These are phyloP conservation scores for Lyophyllum shimeji DNA, from an alignment of 768 basidiomycete genomes.

Conservation along the genomic window DNA sequence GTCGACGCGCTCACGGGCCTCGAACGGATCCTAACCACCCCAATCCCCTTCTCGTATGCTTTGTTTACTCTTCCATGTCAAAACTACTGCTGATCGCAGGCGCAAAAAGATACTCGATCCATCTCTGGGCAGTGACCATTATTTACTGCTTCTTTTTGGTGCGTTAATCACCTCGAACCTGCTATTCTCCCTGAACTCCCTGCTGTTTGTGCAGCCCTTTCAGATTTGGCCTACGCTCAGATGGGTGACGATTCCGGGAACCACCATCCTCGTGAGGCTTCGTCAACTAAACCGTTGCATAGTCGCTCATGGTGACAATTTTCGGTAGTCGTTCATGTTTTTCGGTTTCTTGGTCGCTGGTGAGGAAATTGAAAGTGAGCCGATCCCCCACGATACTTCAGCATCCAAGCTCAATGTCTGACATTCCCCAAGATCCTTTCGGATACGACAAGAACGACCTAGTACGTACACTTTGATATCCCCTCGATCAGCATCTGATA, in stretches of 20 bases:
- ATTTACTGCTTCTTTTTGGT: slow-evolving; percentile 64
- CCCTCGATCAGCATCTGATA: not conserved
- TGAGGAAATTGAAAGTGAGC: slow-evolving; percentile 72
- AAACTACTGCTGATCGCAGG: not conserved
- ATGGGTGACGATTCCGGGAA: slow-evolving; percentile 69
- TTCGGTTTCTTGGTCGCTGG: slow-evolving; percentile 75
- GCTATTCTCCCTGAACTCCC: not conserved
- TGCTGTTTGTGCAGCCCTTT: slow-evolving; percentile 47
- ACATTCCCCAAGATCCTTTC: slow-evolving; percentile 38
- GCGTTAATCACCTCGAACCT: slow-evolving; percentile 14
- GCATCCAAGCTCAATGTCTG: not conserved
- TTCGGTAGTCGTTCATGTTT: slow-evolving; percentile 58
- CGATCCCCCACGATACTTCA: too few relatives aligned
- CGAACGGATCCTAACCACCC: slow-evolving; percentile 73
- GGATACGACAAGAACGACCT: slow-evolving; percentile 77
- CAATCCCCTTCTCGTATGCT: slow-evolving; percentile 72
- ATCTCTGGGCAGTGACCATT: slow-evolving; percentile 64
- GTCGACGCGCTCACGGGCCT: slow-evolving; percentile 68
- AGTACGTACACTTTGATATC: slow-evolving; percentile 30
- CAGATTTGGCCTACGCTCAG: slow-evolving; percentile 55
- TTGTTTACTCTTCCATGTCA: not conserved
- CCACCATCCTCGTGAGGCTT: slow-evolving; percentile 42
- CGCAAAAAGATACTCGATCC: slow-evolving; percentile 55
- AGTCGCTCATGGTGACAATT: not conserved
- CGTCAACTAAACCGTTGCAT: slow-evolving; percentile 15